Evolutionary conservation across 2,329 filamentous ascomycete genomes (phyloP).

Genomic region (Mariannaea sp.): DNA sequence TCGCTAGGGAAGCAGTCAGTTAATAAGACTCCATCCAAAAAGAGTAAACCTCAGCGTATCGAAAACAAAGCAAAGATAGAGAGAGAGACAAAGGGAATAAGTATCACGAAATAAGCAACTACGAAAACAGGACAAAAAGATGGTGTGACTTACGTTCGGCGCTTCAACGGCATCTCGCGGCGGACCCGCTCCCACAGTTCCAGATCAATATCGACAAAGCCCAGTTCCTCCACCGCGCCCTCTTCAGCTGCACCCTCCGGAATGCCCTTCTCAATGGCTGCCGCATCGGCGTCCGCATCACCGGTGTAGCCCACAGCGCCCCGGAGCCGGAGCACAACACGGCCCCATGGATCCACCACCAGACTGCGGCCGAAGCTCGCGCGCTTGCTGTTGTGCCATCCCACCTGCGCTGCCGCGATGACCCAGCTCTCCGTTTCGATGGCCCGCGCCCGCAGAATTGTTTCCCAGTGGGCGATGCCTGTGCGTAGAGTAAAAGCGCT

Average conservation of each 20-base stretch:
- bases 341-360: slow-evolving; percentile 87
- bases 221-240: slow-evolving; percentile 52
- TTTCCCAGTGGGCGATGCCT: slow-evolving; percentile 84
- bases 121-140: neutral
- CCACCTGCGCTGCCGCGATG: slow-evolving; percentile 80
- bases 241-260: slow-evolving; percentile 39
- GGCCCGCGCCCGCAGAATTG: slow-evolving; percentile 76
- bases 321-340: slow-evolving; percentile 67
- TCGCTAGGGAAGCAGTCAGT: slow-evolving; percentile 26
- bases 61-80: neutral
- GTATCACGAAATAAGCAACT: neutral
- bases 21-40: neutral
- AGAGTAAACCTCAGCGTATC: neutral
- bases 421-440: slow-evolving; percentile 91
- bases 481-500: slow-evolving; percentile 90
- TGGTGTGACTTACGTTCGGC: slow-evolving; percentile 54
- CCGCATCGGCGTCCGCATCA: slow-evolving; percentile 8
- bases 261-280: slow-evolving; percentile 40
- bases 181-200: slow-evolving; percentile 53
- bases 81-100: slow-evolving; percentile 6
- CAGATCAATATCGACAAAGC: slow-evolving; percentile 60
- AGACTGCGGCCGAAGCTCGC: slow-evolving; percentile 85
- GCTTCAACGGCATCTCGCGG: slow-evolving; percentile 56
- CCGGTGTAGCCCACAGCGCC: slow-evolving; percentile 50
- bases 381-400: slow-evolving; percentile 73